A percentile compares a stretch with the other conserved stretches of the same genome.
Conservation (phyloP, 176 grass and related monocot genomes). For the Secale cereale region DNA sequence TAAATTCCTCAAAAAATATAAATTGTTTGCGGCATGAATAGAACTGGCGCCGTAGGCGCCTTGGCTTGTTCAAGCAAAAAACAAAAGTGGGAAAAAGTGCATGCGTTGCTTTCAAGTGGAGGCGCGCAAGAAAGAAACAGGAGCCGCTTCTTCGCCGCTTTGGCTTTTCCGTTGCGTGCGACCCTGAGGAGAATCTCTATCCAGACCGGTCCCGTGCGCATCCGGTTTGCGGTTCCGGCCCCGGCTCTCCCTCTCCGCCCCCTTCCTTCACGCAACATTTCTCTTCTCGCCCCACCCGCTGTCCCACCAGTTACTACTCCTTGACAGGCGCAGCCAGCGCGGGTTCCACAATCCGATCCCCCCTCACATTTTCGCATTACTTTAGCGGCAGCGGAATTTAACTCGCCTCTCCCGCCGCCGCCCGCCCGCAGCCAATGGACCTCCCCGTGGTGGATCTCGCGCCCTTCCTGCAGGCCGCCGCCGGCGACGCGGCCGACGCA, state of each 20-base stretch:
- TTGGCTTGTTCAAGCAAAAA: no score
- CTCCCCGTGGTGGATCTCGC: conserved; percentile 87
- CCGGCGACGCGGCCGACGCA: neutral
- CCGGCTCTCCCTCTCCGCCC: conserved; percentile 1
- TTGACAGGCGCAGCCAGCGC: neutral
- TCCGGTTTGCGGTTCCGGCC: conserved; percentile 23
- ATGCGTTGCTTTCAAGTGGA: neutral
- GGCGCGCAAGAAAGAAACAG: neutral
- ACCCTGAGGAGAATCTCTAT: conserved; percentile 16
- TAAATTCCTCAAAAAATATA: no score
- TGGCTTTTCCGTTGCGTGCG: neutral
- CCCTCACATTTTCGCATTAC: neutral
- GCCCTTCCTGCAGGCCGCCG: conserved; percentile 52
- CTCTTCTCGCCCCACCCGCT: neutral
- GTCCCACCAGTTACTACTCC: neutral
- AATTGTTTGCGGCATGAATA: no score
- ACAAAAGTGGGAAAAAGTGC: no score
- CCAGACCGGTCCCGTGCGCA: conserved; percentile 34
- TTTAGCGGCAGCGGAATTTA: neutral
- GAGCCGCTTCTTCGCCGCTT: neutral
- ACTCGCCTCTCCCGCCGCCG: conserved; percentile 46
- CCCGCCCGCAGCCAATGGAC: conserved; percentile 55
- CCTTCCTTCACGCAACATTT: conserved; percentile 35
- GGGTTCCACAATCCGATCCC: neutral
- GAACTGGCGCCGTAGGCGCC: no score